These are phyloP conservation scores for Tardiomyces depauwii DNA, from an alignment of 1,139 yeast species.

Conservation along the genomic window DNA sequence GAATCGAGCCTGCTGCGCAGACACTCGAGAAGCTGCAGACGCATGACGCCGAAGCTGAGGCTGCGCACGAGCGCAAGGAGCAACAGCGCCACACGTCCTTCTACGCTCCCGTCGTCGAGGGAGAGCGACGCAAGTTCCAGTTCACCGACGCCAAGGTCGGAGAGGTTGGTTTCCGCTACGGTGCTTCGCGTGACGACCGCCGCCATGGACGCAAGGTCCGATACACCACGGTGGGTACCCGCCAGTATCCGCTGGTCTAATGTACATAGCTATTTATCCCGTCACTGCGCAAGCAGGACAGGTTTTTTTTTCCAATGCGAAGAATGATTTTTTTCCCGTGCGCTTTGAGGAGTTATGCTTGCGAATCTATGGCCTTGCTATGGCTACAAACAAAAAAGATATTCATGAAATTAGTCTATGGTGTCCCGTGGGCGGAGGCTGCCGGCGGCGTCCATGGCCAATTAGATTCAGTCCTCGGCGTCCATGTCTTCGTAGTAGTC, in stretches of 20 bases:
- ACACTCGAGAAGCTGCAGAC: constrained; percentile 48
- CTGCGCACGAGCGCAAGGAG: constrained; percentile 23
- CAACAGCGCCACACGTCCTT: constrained; percentile 7
- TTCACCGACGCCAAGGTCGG: constrained; percentile 75
- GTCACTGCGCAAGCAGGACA: too few species aligned
- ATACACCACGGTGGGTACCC: constrained; percentile 34
- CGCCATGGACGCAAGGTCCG: constrained; percentile 76
- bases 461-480: constrained; percentile 9
- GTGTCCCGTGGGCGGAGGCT: too few species aligned
- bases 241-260: constrained; percentile 10
- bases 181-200: constrained; percentile 80
- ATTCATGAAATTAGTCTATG: too few species aligned
- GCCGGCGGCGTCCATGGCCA: too few species aligned
- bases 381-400: not conserved
- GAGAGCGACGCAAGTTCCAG: constrained; percentile 51
- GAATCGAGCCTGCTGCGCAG: constrained; percentile 72
- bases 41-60: constrained; percentile 19
- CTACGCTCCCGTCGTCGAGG: constrained; percentile 14
- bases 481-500: constrained; percentile 14
- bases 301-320: too few species aligned
- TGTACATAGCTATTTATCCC: constrained; percentile 1
- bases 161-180: constrained; percentile 81
- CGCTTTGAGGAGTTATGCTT: not conserved
- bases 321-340: not conserved
- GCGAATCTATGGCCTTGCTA: not conserved